Conservation (phyloP, 116 monocot genomes). For the Dioscorea cayenensis region DNA sequence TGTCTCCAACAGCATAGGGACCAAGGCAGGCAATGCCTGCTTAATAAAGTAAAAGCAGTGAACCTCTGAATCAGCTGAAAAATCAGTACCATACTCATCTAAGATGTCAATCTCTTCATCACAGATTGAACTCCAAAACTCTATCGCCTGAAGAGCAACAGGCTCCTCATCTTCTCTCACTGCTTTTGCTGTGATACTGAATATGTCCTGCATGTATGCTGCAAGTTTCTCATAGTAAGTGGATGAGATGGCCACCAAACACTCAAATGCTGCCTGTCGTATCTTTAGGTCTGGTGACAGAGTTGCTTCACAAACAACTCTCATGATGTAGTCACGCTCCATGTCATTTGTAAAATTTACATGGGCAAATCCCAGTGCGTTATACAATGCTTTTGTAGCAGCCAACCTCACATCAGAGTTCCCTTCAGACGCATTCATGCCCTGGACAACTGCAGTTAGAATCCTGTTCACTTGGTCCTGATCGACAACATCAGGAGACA, state of each 20-base stretch:
- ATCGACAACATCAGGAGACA: neutral
- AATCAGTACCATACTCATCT: constrained; percentile 40
- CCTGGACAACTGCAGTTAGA: constrained; percentile 46
- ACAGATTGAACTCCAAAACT: constrained; percentile 12
- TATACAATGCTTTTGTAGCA: constrained; percentile 44
- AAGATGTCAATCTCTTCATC: constrained; percentile 38
- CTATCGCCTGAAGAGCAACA: constrained; percentile 44
- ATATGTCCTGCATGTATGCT: constrained; percentile 39
- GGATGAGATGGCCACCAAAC: constrained; percentile 33
- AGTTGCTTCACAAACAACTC: constrained; percentile 42
- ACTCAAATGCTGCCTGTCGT: constrained; percentile 40
- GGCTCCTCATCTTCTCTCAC: constrained; percentile 45
- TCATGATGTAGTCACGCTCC: constrained; percentile 49
- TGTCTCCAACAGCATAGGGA: constrained; percentile 42
- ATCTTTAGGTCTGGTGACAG: constrained; percentile 32
- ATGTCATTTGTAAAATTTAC: constrained; percentile 50
- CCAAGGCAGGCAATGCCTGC: constrained; percentile 12
- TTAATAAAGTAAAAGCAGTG: neutral
- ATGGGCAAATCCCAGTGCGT: constrained; percentile 45
- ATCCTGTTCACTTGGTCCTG: neutral
- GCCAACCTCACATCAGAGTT: constrained; percentile 41
- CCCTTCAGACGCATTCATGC: constrained; percentile 50
- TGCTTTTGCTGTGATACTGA: constrained; percentile 14
- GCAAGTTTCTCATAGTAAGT: constrained; percentile 47
- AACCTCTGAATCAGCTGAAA: constrained; percentile 17